A percentile compares a stretch with the other conserved stretches of the same genome.
phyloP scores from a whole-genome alignment of 2,329 filamentous ascomycete species.

The Dactylellina cionopaga region DNA sequence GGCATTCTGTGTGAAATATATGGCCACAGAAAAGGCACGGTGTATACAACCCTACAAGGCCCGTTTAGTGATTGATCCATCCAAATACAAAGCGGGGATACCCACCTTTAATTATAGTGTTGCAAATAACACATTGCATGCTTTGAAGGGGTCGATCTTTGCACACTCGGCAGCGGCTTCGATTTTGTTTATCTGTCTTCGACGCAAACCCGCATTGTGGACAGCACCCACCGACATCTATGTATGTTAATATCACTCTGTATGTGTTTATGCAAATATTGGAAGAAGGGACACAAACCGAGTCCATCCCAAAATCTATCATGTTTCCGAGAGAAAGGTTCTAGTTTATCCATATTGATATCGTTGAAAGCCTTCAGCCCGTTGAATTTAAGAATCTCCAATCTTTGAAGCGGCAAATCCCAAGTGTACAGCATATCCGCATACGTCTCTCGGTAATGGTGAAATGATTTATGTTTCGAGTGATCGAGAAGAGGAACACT shows the following conservation, averaged over 20 bases:
- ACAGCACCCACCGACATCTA: conserved; percentile 40
- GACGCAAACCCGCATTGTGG: conserved; percentile 49
- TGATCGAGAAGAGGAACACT: conserved; percentile 69
- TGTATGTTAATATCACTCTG: background rate
- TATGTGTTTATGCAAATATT: background rate
- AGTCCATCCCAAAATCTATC: conserved; percentile 54
- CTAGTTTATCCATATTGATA: conserved; percentile 32
- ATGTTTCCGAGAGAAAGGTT: conserved; percentile 38
- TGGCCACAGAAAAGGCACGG: conserved; percentile 58
- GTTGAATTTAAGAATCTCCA: conserved; percentile 77
- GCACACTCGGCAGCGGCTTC: conserved; percentile 54
- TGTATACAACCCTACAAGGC: conserved; percentile 53
- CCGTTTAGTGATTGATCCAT: background rate
- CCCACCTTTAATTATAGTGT: conserved; percentile 56
- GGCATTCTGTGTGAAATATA: conserved; percentile 57
- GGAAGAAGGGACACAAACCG: conserved; percentile 16
- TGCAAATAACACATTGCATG: conserved; percentile 57
- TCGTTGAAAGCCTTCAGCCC: conserved; percentile 64
- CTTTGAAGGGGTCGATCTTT: conserved; percentile 55
- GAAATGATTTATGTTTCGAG: conserved; percentile 65
- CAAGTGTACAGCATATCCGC: conserved; percentile 76
- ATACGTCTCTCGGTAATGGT: conserved; percentile 72
- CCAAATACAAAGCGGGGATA: background rate
- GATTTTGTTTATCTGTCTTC: conserved; percentile 42
- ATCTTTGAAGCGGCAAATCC: conserved; percentile 70